These are phyloP conservation scores for Lenzites betulinus DNA, from an alignment of 768 basidiomycete genomes.

Conservation along the genomic window DNA sequence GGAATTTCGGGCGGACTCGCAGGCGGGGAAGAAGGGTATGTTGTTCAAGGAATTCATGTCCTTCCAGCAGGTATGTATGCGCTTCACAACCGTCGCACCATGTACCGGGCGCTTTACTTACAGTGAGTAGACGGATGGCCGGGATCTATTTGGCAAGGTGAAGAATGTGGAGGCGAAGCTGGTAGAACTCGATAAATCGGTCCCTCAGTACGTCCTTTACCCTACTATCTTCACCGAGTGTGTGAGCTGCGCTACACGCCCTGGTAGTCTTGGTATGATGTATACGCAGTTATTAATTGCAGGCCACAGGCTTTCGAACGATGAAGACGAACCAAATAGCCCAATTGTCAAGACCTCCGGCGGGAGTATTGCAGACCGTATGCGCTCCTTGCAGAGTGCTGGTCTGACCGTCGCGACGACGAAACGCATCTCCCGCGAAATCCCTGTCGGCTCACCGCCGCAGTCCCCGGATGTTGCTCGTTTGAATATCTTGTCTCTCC, in stretches of 20 bases:
- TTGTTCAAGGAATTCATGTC: constrained; percentile 64
- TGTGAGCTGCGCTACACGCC: background rate
- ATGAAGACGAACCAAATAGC: constrained; percentile 19
- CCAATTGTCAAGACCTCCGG: constrained; percentile 42
- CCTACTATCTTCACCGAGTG: background rate
- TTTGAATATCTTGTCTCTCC: constrained; percentile 44
- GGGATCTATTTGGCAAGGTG: constrained; percentile 41
- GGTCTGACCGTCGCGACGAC: constrained; percentile 61
- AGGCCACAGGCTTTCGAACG: background rate
- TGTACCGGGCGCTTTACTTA: constrained; percentile 12
- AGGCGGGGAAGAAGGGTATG: constrained; percentile 51
- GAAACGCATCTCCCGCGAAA: constrained; percentile 61
- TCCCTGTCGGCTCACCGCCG: constrained; percentile 37
- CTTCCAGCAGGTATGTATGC: constrained; percentile 60
- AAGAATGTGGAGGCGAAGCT: constrained; percentile 49
- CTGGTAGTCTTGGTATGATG: background rate
- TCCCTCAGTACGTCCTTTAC: constrained; percentile 29
- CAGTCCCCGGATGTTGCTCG: constrained; percentile 34
- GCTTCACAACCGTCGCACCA: background rate
- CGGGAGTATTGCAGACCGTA: constrained; percentile 80
- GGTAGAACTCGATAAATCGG: constrained; percentile 45
- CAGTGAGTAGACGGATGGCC: constrained; percentile 39
- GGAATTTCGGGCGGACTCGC: constrained; percentile 55
- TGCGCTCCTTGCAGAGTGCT: constrained; percentile 71
- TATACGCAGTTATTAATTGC: background rate